These are phyloP conservation scores for Populus trichocarpa DNA, from an alignment of 441 rosid species.

Conservation along the genomic window DNA sequence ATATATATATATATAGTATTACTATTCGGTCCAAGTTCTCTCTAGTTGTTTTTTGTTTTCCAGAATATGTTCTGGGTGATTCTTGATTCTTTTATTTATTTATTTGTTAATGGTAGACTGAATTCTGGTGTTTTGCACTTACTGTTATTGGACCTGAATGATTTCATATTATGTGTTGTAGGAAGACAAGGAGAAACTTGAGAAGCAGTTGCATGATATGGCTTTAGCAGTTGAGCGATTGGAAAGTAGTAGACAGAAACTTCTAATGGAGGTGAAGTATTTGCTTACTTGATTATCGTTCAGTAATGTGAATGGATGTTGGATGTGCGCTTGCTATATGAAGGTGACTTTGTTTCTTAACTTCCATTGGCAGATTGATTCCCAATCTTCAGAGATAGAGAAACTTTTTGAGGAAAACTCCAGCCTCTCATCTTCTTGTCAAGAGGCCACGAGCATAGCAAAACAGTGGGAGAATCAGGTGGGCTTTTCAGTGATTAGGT, in stretches of 20 bases:
- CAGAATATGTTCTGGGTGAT: background rate
- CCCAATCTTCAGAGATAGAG: conserved; percentile 96
- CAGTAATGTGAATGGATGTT: conserved; percentile 1
- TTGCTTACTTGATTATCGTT: conserved; percentile 15
- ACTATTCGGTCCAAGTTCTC: no score
- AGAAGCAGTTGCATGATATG: conserved; percentile 94
- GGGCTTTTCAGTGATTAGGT: conserved; percentile 7
- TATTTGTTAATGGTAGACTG: background rate
- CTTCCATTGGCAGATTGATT: conserved; percentile 64
- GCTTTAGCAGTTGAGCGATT: conserved; percentile 91
- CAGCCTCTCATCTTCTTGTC: conserved; percentile 56
- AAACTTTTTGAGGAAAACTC: conserved; percentile 89
- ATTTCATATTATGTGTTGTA: conserved; percentile 27
- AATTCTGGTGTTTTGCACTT: background rate
- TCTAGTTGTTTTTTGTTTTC: no score
- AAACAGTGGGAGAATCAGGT: conserved; percentile 97
- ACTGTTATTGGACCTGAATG: conserved; percentile 1
- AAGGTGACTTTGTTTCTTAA: conserved; percentile 3
- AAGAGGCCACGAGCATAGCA: conserved; percentile 62
- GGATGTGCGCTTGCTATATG: conserved; percentile 11
- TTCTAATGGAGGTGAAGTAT: conserved; percentile 71
- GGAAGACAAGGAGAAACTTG: conserved; percentile 87
- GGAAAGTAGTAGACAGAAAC: conserved; percentile 94
- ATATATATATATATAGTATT: no score
- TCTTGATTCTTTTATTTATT: background rate